Percentiles rank a stretch among this genome's conserved stretches.
Conservation (phyloP, 2,329 filamentous ascomycete species). For the Biscogniauxia mediterranea region DNA sequence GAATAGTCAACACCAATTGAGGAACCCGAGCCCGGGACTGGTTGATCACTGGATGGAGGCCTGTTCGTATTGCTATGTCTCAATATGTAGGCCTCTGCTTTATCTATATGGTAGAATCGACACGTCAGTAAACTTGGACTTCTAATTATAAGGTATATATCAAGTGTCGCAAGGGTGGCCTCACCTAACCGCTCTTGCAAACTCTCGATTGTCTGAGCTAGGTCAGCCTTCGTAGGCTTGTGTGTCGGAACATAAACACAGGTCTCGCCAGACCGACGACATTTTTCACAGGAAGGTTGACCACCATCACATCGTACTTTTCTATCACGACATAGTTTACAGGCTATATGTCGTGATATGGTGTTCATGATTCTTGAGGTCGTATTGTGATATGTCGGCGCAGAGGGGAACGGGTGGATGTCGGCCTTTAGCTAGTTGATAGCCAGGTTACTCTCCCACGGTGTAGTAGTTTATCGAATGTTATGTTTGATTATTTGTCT, state of each 20-base stretch:
- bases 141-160: neutral
- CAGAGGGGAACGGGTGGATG: slow-evolving; percentile 1
- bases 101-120: slow-evolving; percentile 12
- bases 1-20: slow-evolving; percentile 15
- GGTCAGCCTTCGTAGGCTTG: slow-evolving; percentile 24
- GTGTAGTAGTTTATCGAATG: slow-evolving; percentile 1
- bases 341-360: slow-evolving; percentile 21
- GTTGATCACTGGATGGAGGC: slow-evolving; percentile 3
- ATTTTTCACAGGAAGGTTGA: slow-evolving; percentile 25
- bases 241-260: slow-evolving; percentile 26
- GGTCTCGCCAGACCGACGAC: slow-evolving; percentile 21
- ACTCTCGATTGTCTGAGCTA: slow-evolving; percentile 25
- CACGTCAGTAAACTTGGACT: slow-evolving; percentile 7
- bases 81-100: slow-evolving; percentile 24
- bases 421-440: slow-evolving; percentile 7
- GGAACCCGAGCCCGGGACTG: slow-evolving; percentile 13
- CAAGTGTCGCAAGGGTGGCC: neutral
- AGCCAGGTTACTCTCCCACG: slow-evolving; percentile 7
- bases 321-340: slow-evolving; percentile 24
- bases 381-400: neutral
- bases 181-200: slow-evolving; percentile 26
- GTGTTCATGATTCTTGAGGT: slow-evolving; percentile 17
- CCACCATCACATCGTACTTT: slow-evolving; percentile 26
- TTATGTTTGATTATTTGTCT: slow-evolving; percentile 8
- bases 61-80: slow-evolving; percentile 16